Conservation (phyloP, 306 rosid genomes). For the Herpetospermum pedunculosum region DNA sequence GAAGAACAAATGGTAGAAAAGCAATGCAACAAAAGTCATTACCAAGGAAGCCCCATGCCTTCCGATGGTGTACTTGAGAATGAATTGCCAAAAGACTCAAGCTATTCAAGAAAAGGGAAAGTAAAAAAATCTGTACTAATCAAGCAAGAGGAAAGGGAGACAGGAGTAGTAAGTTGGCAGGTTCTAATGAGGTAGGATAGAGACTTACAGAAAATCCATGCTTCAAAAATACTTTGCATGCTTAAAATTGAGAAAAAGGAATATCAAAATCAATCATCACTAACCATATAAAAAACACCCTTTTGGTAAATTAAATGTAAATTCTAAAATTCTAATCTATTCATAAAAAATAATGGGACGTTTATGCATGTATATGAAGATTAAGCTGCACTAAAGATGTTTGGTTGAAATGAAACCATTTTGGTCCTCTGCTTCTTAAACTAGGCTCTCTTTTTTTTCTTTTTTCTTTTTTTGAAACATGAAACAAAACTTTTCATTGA, state of each 20-base stretch:
- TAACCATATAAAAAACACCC: background rate
- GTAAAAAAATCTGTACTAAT: slow-evolving; percentile 48
- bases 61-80: slow-evolving; percentile 17
- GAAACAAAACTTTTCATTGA: too few species aligned
- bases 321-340: too few species aligned
- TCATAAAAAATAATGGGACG: background rate
- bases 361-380: background rate
- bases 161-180: slow-evolving; percentile 75
- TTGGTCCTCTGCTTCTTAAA: background rate
- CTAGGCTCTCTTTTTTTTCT: background rate
- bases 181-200: slow-evolving; percentile 49
- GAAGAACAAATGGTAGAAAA: slow-evolving; percentile 39
- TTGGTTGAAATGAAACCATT: background rate
- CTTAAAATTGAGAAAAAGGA: background rate
- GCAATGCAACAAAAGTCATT: slow-evolving; percentile 10
- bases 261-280: background rate
- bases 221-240: background rate
- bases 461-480: too few species aligned
- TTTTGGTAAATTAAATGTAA: too few species aligned
- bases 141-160: slow-evolving; percentile 80
- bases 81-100: slow-evolving; percentile 29
- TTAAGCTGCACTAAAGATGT: background rate
- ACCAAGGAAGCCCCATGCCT: slow-evolving; percentile 18
- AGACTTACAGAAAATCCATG: background rate
- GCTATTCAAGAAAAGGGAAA: slow-evolving; percentile 36